Evolutionary conservation across 129 eudicot species (phyloP).

Genomic region (Saussurea involucrata): DNA sequence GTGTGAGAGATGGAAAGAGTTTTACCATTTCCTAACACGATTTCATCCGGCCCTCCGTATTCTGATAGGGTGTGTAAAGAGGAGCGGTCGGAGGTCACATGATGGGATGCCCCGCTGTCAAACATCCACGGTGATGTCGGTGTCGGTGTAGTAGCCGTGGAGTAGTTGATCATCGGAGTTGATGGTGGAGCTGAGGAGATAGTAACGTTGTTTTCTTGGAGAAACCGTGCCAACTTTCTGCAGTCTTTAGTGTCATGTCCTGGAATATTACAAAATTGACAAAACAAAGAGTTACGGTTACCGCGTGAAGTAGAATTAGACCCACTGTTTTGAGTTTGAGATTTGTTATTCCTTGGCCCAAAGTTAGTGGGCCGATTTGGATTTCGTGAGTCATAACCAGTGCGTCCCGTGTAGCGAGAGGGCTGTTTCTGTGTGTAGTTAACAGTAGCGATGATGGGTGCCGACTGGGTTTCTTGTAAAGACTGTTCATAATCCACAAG

Average conservation of each 20-base stretch:
- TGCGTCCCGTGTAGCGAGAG: background rate
- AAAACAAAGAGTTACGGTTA: background rate
- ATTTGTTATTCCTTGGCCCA: background rate
- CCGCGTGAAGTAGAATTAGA: background rate
- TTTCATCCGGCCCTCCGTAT: background rate
- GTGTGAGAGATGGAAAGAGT: background rate
- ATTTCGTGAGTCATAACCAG: background rate
- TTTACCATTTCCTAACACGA: background rate
- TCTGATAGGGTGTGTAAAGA: background rate
- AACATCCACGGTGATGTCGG: background rate
- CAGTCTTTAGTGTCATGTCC: background rate
- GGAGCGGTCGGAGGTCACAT: background rate
- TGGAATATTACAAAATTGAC: background rate
- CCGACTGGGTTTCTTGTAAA: background rate
- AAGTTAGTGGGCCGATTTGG: background rate
- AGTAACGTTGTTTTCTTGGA: background rate
- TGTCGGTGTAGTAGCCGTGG: background rate
- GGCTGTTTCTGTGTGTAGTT: background rate
- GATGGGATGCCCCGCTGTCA: background rate
- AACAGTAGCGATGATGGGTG: background rate
- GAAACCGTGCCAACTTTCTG: background rate
- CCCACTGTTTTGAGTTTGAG: background rate
- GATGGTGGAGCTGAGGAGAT: background rate
- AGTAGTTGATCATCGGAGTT: background rate
- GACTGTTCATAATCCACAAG: background rate